Base-by-base conservation (phyloP, 345 rosid genomes). In the Psidium friedrichsthalianum region DNA sequence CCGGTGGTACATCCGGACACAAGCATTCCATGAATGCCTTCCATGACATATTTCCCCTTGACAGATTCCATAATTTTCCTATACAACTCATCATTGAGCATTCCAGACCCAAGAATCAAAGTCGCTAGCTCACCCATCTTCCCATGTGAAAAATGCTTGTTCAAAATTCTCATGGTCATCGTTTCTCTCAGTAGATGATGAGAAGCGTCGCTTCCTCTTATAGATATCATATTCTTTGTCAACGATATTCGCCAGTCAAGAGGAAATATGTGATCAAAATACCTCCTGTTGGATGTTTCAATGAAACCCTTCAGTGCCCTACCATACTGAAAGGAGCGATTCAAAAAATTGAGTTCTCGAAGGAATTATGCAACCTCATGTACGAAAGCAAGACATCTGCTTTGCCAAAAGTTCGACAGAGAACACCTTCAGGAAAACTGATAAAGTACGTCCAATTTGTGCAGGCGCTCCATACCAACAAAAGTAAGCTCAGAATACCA, bases 91-190 rank as follows among this genome's bases (percentile, higher is more conserved):
- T 51, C 14, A 0, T 25, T 24, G 1, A 88, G 74, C 78, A 84
- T 78, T 36, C 86, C 83, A 51, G 93, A 90, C 40, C 94, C 93
- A 83, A 93, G 91, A 89, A 92, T 85, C 11, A 87, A 76, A 82
- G 86, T 44, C 18, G 85, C 88, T 56, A 91, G 44, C 55, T 69
- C 84, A 56, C 95, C 95, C 74, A 87, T 84, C 56, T 87, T 86
- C 56, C 92, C 89, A 87, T 89, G 88, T 8, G 94, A 88, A 47
- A 90, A 58, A 2, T n/a, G 51, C 10, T 58, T 42, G 20, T 54
- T 82, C 27, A 32, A 74, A 82, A 82, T 56, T 49, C 27, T 82
- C 69, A 20, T n/a, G 51, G 85, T 69, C 27, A 76, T 56, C 24
- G 69, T 85, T 47, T 89, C 91, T 69, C 83, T 86, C 44, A 89